phyloP scores from a whole-genome alignment of 345 rosid species.

The Streptanthus diversifolius region DNA sequence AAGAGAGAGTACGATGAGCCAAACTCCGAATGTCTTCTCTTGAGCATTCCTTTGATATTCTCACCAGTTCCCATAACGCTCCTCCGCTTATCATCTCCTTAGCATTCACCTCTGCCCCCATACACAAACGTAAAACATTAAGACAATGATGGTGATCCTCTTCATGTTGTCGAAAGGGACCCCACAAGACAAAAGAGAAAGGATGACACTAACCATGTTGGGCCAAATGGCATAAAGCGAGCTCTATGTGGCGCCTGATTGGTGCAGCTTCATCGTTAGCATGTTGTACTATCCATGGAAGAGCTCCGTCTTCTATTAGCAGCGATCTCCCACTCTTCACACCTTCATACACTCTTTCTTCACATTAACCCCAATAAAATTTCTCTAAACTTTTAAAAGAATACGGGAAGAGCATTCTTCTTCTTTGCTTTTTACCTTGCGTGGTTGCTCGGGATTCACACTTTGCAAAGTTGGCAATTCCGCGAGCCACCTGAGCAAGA shows the following conservation, averaged over 20 bases:
- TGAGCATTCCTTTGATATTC: constrained; percentile 85
- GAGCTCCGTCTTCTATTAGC: constrained; percentile 86
- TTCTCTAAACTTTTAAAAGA: not conserved
- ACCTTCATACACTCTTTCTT: constrained; percentile 43
- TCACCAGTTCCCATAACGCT: constrained; percentile 94
- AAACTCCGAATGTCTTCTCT: constrained; percentile 90
- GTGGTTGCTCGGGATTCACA: constrained; percentile 87
- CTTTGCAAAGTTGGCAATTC: constrained; percentile 97
- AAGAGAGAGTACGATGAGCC: constrained; percentile 70
- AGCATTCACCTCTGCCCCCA: constrained; percentile 69
- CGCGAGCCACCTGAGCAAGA: constrained; percentile 97
- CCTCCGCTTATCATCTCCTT: constrained; percentile 91
- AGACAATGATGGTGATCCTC: not conserved
- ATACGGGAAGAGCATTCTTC: not conserved
- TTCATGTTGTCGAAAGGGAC: not conserved
- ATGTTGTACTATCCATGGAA: constrained; percentile 96
- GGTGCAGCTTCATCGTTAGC: constrained; percentile 85
- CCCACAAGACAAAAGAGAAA: not conserved
- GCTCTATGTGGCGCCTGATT: constrained; percentile 94
- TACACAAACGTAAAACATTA: not conserved
- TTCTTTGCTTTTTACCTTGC: constrained; percentile 50
- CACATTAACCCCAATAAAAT: not conserved
- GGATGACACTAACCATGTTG: constrained; percentile 67
- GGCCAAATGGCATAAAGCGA: constrained; percentile 93
- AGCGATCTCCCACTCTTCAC: constrained; percentile 71